A percentile compares a stretch with the other conserved stretches of the same genome.
Evolutionary conservation across 2,329 filamentous ascomycete genomes (phyloP).

Genomic region (Neofusicoccum umdonicola): DNA sequence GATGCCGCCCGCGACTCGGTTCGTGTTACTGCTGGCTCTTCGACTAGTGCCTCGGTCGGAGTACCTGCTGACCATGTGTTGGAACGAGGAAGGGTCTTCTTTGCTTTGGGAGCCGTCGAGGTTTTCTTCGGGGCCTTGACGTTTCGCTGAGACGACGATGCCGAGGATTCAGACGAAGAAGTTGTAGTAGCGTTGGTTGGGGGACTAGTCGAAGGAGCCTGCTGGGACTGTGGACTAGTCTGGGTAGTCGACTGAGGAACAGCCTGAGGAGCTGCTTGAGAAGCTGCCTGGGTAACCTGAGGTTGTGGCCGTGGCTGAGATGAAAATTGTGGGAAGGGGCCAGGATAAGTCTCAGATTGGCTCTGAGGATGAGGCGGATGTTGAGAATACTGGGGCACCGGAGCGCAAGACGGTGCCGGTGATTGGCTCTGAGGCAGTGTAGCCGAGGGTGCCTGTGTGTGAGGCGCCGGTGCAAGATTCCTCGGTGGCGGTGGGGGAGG

Average conservation of each 20-base stretch:
- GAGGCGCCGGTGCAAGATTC: slow-evolving; percentile 9
- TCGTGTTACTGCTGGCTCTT: slow-evolving; percentile 13
- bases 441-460: not conserved
- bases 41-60: slow-evolving; percentile 30
- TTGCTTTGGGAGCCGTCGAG: slow-evolving; percentile 25
- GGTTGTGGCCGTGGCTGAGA: not conserved
- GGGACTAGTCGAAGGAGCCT: not conserved
- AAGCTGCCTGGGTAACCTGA: too few species aligned
- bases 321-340: not conserved
- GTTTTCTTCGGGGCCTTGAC: slow-evolving; percentile 13
- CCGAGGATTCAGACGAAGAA: not conserved
- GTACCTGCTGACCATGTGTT: slow-evolving; percentile 37
- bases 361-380: not conserved
- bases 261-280: not conserved
- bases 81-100: slow-evolving; percentile 31
- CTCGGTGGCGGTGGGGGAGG: slow-evolving; percentile 7
- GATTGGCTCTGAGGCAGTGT: not conserved
- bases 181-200: not conserved
- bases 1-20: slow-evolving; percentile 8
- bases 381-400: not conserved
- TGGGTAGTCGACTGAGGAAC: not conserved
- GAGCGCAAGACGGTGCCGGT: not conserved
- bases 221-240: not conserved
- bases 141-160: not conserved
- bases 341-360: not conserved